These are phyloP conservation scores for Bipolaris victoriae DNA, from an alignment of 2,329 filamentous ascomycete genomes.

Conservation along the genomic window DNA sequence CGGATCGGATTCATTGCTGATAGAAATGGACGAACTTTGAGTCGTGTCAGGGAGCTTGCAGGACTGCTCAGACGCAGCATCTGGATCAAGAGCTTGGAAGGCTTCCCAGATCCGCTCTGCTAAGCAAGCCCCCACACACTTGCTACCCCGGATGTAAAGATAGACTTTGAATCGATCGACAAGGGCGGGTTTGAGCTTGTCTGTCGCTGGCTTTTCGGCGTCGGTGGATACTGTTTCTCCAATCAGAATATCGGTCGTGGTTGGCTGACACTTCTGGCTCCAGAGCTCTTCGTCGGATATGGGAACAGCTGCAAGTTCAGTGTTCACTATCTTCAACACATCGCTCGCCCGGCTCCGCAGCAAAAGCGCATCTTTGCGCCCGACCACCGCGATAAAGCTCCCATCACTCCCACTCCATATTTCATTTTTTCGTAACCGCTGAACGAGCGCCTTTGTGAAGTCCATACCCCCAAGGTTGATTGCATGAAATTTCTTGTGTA, in stretches of 20 bases:
- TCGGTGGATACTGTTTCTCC: conserved; percentile 17
- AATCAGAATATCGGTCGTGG: conserved; percentile 6
- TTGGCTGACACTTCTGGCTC: conserved; percentile 53
- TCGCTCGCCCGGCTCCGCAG: conserved; percentile 62
- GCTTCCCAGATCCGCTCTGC: conserved; percentile 66
- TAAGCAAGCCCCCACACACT: conserved; percentile 67
- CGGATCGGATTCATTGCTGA: conserved; percentile 51
- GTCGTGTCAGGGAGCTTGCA: conserved; percentile 20
- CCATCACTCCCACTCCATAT: conserved; percentile 54
- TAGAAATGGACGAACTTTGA: conserved; percentile 50
- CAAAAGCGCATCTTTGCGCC: conserved; percentile 59
- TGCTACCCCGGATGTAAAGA: conserved; percentile 65
- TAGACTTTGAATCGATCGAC: conserved; percentile 64
- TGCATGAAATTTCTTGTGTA: conserved; percentile 70
- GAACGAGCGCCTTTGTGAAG: conserved; percentile 63
- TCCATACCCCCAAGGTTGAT: conserved; percentile 67
- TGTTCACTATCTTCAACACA: conserved; percentile 65
- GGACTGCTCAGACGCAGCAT: conserved; percentile 25
- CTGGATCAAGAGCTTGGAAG: conserved; percentile 54
- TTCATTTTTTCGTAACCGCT: conserved; percentile 58
- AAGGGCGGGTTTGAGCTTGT: conserved; percentile 33
- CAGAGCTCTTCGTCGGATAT: conserved; percentile 65
- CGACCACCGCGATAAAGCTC: conserved; percentile 64
- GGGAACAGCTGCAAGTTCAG: conserved; percentile 65
- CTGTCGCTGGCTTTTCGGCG: conserved; percentile 39